Conservation (phyloP, 495 filamentous ascomycete species). For the Astrocystis sublimbata region DNA sequence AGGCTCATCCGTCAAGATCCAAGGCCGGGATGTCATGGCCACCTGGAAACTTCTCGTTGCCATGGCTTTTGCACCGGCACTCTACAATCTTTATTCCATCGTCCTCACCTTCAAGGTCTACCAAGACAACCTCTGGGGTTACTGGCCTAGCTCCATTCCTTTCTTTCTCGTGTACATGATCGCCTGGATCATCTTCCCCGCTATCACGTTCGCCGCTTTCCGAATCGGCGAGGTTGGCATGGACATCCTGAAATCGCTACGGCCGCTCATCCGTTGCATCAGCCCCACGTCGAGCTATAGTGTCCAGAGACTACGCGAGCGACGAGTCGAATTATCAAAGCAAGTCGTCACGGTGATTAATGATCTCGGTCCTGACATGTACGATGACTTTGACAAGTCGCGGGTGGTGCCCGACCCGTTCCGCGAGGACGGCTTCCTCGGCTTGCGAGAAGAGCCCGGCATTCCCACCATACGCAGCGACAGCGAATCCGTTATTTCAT, state of each 20-base stretch:
- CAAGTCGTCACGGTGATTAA: constrained; percentile 93
- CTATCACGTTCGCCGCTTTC: constrained; percentile 89
- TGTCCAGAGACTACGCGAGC: constrained; percentile 73
- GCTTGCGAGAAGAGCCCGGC: constrained; percentile 23
- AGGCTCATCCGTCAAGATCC: constrained; percentile 89
- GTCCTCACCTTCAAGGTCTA: constrained; percentile 77
- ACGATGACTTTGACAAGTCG: constrained; percentile 87
- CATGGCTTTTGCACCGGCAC: constrained; percentile 79
- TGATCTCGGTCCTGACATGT: constrained; percentile 92
- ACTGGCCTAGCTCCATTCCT: constrained; percentile 76
- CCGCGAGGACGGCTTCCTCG: constrained; percentile 29
- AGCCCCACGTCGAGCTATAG: constrained; percentile 82
- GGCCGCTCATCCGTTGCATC: constrained; percentile 85
- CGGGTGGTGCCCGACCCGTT: constrained; percentile 68
- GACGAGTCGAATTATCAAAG: constrained; percentile 70
- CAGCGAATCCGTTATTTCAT: constrained; percentile 23
- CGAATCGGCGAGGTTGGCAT: constrained; percentile 96
- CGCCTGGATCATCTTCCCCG: constrained; percentile 77
- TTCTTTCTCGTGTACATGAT: constrained; percentile 72
- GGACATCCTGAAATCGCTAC: constrained; percentile 95
- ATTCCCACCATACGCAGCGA: constrained; percentile 16
- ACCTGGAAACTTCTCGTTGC: constrained; percentile 98
- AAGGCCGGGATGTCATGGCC: constrained; percentile 92
- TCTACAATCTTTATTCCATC: constrained; percentile 80
- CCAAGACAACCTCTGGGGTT: constrained; percentile 75